phyloP scores from a whole-genome alignment of 306 rosid genomes.

The Lupinus albus region DNA sequence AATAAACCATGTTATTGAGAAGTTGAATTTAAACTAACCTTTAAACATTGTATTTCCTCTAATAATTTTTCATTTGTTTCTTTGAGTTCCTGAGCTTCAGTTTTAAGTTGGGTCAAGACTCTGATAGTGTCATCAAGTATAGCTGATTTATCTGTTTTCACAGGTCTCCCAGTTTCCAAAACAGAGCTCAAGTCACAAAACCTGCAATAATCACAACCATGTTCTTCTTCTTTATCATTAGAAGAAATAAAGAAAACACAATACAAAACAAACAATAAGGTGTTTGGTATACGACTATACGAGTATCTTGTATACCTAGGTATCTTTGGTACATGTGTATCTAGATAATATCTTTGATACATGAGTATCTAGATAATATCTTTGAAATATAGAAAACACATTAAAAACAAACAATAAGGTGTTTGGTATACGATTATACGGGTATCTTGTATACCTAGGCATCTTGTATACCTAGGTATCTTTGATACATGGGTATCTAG shows the following conservation, averaged over 20 bases:
- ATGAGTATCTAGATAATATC: neutral
- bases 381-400: constrained; percentile 36
- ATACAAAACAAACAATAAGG: constrained; percentile 30
- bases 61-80: constrained; percentile 68
- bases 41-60: constrained; percentile 74
- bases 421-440: neutral
- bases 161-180: constrained; percentile 80
- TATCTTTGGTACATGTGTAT: neutral
- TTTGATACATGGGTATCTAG: too few species aligned
- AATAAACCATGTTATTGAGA: neutral
- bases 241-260: constrained; percentile 35
- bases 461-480: neutral
- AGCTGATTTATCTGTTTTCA: constrained; percentile 75
- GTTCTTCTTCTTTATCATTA: constrained; percentile 16
- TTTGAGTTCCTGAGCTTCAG: constrained; percentile 78
- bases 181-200: constrained; percentile 78
- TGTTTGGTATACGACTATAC: neutral
- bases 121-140: constrained; percentile 85
- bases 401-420: constrained; percentile 30
- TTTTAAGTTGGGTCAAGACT: constrained; percentile 75
- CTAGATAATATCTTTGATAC: constrained; percentile 3
- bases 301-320: neutral
- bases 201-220: constrained; percentile 45
- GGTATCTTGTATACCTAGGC: neutral
- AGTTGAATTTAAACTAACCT: constrained; percentile 55